Conservation (phyloP, 495 filamentous ascomycete genomes). For the Viridothelium virens region DNA sequence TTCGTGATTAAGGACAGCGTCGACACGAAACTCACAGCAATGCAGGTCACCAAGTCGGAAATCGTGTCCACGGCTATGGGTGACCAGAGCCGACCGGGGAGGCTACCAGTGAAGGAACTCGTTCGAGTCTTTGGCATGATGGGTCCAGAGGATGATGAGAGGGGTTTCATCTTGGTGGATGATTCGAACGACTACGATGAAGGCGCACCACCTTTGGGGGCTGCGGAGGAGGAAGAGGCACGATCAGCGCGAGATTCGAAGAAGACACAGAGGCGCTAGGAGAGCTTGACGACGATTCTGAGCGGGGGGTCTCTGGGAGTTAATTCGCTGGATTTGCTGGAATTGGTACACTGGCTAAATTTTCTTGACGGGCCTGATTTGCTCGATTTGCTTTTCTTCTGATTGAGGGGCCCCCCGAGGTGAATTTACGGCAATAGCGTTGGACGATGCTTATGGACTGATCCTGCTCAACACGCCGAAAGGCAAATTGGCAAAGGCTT, state of each 20-base stretch:
- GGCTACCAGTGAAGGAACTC: slow-evolving; percentile 22
- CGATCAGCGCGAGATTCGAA: not conserved
- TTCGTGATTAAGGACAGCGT: slow-evolving; percentile 45
- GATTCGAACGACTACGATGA: slow-evolving; percentile 18
- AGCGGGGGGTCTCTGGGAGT: not conserved
- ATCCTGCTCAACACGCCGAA: not conserved
- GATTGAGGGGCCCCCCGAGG: not conserved
- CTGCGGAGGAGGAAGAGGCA: slow-evolving; percentile 15
- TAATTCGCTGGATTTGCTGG: not conserved
- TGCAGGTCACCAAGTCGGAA: slow-evolving; percentile 26
- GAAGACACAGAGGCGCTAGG: not conserved
- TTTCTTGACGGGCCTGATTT: not conserved
- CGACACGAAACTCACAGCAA: slow-evolving; percentile 44
- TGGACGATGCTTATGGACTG: not conserved
- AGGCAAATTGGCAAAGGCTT: not conserved
- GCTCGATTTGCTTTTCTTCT: not conserved
- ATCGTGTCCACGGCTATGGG: not conserved
- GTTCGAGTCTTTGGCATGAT: slow-evolving; percentile 28
- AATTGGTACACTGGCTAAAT: not conserved
- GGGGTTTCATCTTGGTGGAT: slow-evolving; percentile 28
- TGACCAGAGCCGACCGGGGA: slow-evolving; percentile 9
- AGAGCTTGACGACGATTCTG: not conserved
- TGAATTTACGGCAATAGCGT: not conserved
- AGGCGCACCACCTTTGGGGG: slow-evolving; percentile 12
- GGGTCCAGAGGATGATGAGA: slow-evolving; percentile 20